Evolutionary conservation across 2,329 filamentous ascomycete genomes (phyloP).

Genomic region (Thelonectria olida): DNA sequence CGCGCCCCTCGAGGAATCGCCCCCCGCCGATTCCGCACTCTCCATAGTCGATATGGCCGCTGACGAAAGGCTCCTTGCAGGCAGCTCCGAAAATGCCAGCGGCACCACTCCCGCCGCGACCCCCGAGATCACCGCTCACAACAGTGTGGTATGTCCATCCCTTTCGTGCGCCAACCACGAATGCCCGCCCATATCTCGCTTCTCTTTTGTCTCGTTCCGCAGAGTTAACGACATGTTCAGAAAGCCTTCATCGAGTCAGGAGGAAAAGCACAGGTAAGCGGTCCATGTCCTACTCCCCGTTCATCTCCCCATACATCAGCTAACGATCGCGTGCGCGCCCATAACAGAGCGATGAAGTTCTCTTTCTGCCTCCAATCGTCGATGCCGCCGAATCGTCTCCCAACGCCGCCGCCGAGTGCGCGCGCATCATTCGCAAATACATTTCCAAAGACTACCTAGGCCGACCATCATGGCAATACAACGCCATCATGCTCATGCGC

Average conservation of each 20-base stretch:
- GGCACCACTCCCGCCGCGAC: conserved; percentile 58
- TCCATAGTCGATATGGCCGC: neutral
- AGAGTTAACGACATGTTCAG: conserved; percentile 53
- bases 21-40: neutral
- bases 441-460: conserved; percentile 76
- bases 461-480: conserved; percentile 83
- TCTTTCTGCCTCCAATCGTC: conserved; percentile 92
- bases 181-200: conserved; percentile 3
- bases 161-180: conserved; percentile 11
- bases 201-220: conserved; percentile 13
- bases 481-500: conserved; percentile 92
- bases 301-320: neutral
- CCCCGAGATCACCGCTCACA: conserved; percentile 72
- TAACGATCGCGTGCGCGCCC: conserved; percentile 14
- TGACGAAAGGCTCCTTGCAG: conserved; percentile 13
- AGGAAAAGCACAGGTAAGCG: conserved; percentile 63
- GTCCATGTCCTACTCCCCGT: neutral
- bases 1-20: conserved; percentile 19
- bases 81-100: conserved; percentile 21
- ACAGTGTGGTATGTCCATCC: conserved; percentile 68
- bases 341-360: conserved; percentile 83
- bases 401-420: conserved; percentile 82
- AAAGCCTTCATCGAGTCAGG: conserved; percentile 84
- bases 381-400: conserved; percentile 95
- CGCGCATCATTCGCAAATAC: conserved; percentile 82